Base-by-base conservation (phyloP, 192 early-diverging fungal species). In the Dispira simplex region DNA sequence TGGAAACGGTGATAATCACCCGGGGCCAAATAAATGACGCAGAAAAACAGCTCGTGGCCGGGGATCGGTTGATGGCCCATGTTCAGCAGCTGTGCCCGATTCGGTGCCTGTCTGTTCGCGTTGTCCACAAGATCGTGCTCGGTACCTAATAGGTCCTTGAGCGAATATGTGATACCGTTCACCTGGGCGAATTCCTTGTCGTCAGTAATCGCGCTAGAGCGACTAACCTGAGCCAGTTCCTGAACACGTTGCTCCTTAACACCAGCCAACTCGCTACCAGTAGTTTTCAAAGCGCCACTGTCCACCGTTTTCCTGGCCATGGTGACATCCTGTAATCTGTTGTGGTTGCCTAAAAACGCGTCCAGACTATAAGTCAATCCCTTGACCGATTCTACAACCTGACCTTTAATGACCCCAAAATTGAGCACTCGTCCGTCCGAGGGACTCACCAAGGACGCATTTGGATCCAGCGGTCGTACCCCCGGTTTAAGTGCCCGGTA, bases 1-100 rank as follows among this genome's bases (percentile, higher is more conserved):
- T 99, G 97, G 84, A 95, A 99, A 16, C 92, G 84, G 72, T 99
- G 97, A 74, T 99, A 99, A 71, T 99, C 97, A 0, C 95, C 97
- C 8, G 97, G 97, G 0, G 95, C 90, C 64, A 99, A 73, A 67
- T 99, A 99, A 27, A 99, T 87, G 11, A 98, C 94, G 66, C 81
- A 83, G 70, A 88, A 99, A 64, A 84, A 93, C 32, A 98, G 79
- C 12, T 75, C 70, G 68, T 95, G 88, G 64, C 87, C 86, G 25
- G 77, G 74, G 44, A 75, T 74, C 25, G 81, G 62, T 13, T 70
- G 67, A 57, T 76, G 73, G 44, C 74, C 69, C 51, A 79, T 65
- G 2, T 70, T 65, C 62, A 66, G 68, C 62, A 8, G 73, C 70
- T 1, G 68, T 68, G n/a, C 51, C n/a, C 26, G 20, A 26, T 44